Evolutionary conservation across 805 yeast genomes (phyloP).

Genomic region (Metschnikowia vanudenii): DNA sequence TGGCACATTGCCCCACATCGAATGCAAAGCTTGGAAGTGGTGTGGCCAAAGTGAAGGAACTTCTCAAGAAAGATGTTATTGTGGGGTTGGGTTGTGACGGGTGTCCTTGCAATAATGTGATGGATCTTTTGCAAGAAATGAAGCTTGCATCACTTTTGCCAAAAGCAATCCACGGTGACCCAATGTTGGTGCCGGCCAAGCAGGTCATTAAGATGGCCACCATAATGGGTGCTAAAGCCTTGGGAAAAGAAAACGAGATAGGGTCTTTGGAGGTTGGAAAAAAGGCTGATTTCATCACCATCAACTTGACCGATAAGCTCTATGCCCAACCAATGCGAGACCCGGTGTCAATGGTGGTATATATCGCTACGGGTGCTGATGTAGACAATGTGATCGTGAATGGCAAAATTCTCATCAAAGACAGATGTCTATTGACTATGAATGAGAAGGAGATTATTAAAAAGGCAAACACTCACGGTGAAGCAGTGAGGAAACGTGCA

Average conservation of each 20-base stretch:
- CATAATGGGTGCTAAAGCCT: constrained; percentile 15
- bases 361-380: constrained; percentile 24
- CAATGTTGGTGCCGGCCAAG: constrained; percentile 14
- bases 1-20: constrained; percentile 22
- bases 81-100: constrained; percentile 25
- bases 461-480: constrained; percentile 15
- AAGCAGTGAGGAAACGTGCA: constrained; percentile 13
- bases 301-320: constrained; percentile 19
- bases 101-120: constrained; percentile 22
- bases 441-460: constrained; percentile 12
- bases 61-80: constrained; percentile 15
- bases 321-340: constrained; percentile 24
- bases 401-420: constrained; percentile 10
- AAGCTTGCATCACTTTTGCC: constrained; percentile 21
- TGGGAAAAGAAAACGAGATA: constrained; percentile 18
- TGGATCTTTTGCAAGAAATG: constrained; percentile 24
- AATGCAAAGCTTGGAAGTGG: constrained; percentile 23
- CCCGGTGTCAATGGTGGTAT: constrained; percentile 24
- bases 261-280: constrained; percentile 17
- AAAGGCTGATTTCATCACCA: constrained; percentile 17
- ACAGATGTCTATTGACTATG: constrained; percentile 12
- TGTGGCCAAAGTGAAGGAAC: constrained; percentile 18
- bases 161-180: constrained; percentile 22
- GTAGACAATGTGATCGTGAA: constrained; percentile 17
- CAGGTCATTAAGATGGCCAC: constrained; percentile 18